Conservation (phyloP, 1,284 basidiomycete genomes). For the Porphyrellus sp. region DNA sequence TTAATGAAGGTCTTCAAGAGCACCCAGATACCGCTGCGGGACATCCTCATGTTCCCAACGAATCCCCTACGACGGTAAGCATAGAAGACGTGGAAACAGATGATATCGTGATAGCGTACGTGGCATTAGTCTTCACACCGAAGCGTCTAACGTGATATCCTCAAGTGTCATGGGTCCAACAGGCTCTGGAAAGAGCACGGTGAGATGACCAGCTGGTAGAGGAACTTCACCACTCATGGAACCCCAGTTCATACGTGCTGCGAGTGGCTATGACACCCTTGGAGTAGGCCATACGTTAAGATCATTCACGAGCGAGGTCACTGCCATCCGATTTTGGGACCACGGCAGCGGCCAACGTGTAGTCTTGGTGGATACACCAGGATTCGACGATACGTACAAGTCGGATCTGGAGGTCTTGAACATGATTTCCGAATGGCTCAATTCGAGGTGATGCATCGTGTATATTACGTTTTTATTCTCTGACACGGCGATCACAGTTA, state of each 20-base stretch:
- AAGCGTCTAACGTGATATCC: not conserved
- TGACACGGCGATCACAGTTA: constrained; percentile 29
- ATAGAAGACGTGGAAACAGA: not conserved
- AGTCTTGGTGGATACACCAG: constrained; percentile 23
- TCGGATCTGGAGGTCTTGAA: constrained; percentile 24
- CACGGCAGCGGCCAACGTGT: not conserved
- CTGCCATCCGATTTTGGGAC: constrained; percentile 9
- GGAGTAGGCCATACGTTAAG: constrained; percentile 14
- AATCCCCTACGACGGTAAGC: not conserved
- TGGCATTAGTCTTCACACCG: not conserved
- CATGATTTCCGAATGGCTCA: constrained; percentile 27
- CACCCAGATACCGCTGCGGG: no score
- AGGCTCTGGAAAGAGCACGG: constrained; percentile 26
- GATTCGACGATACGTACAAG: constrained; percentile 17
- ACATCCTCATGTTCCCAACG: no score
- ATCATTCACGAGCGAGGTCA: constrained; percentile 16
- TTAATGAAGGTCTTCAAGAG: no score
- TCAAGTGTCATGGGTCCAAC: constrained; percentile 21
- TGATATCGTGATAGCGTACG: constrained; percentile 23
- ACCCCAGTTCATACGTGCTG: constrained; percentile 27
- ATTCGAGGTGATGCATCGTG: constrained; percentile 8
- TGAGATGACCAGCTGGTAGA: not conserved
- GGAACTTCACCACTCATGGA: not conserved
- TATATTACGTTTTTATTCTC: not conserved
- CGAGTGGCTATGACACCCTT: constrained; percentile 7